These are phyloP conservation scores for Corchorus olitorius DNA, from an alignment of 345 rosid species.

Conservation along the genomic window DNA sequence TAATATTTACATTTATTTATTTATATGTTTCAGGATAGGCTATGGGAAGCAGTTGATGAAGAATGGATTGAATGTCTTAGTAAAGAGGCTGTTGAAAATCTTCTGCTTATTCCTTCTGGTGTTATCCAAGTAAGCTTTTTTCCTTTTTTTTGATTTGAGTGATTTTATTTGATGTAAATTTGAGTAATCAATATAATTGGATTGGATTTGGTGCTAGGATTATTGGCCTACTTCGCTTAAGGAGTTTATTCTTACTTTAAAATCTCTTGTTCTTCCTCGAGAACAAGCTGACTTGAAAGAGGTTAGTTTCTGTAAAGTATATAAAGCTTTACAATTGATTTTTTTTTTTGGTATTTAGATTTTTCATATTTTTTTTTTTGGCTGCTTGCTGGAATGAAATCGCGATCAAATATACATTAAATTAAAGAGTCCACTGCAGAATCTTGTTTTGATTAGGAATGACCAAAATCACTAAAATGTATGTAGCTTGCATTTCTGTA, in stretches of 20 bases:
- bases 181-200: neutral
- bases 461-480: neutral
- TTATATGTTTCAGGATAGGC: constrained; percentile 45
- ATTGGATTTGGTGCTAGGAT: constrained; percentile 39
- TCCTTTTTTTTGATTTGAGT: neutral
- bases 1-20: neutral
- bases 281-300: constrained; percentile 55
- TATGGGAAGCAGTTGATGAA: constrained; percentile 75
- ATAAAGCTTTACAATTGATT: neutral
- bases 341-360: neutral
- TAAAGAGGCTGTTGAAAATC: constrained; percentile 56
- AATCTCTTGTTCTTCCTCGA: constrained; percentile 70
- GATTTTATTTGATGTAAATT: neutral
- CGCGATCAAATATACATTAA: neutral
- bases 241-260: constrained; percentile 55
- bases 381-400: neutral
- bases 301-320: constrained; percentile 35
- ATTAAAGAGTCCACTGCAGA: neutral
- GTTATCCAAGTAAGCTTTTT: constrained; percentile 47
- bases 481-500: too few species aligned
- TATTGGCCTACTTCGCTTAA: constrained; percentile 88
- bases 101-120: constrained; percentile 79
- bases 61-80: constrained; percentile 80
- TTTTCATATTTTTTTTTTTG: neutral
- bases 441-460: neutral